Evolutionary conservation across 257 asterid genomes (phyloP).

Genomic region (Ehretia macrophylla): DNA sequence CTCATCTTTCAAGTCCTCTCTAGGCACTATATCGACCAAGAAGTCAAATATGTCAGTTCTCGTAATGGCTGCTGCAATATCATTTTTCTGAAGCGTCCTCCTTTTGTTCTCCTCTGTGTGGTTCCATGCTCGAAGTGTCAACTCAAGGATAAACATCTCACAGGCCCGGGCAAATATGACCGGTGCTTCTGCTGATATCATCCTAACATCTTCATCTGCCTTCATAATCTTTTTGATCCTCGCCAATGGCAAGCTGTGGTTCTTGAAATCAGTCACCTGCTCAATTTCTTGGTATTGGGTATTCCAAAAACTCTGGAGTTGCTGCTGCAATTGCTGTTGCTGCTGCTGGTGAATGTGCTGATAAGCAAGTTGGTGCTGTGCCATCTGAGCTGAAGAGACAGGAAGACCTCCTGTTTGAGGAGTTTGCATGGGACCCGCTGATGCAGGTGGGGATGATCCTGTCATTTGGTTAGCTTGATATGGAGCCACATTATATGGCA

Average conservation of each 20-base stretch:
- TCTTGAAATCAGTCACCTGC: conserved; percentile 79
- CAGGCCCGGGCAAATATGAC: conserved; percentile 94
- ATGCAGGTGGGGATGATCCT: conserved; percentile 51
- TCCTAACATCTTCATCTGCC: conserved; percentile 90
- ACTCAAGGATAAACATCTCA: conserved; percentile 97
- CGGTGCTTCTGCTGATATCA: conserved; percentile 98
- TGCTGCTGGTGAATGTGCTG: conserved; percentile 97
- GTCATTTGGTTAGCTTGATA: conserved; percentile 75
- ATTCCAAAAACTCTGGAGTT: conserved; percentile 81
- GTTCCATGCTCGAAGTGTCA: conserved; percentile 88
- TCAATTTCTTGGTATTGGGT: conserved; percentile 73
- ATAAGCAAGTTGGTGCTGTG: conserved; percentile 88
- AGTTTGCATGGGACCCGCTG: conserved; percentile 55
- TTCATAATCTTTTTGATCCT: conserved; percentile 97
- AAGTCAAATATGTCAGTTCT: conserved; percentile 95
- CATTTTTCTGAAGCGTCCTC: conserved; percentile 93
- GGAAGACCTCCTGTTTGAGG: conserved; percentile 72
- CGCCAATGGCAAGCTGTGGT: conserved; percentile 91
- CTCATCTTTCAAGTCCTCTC: conserved; percentile 94
- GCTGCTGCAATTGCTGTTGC: conserved; percentile 86
- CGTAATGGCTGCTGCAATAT: conserved; percentile 94
- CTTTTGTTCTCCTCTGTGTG: conserved; percentile 97
- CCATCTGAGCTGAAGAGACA: conserved; percentile 75
- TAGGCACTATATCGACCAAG: conserved; percentile 92
- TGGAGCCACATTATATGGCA: conserved; percentile 54